Percentiles rank a stretch among this genome's conserved stretches.
Evolutionary conservation across 2,329 filamentous ascomycete genomes (phyloP).

Genomic region (Didymella arachidicola): DNA sequence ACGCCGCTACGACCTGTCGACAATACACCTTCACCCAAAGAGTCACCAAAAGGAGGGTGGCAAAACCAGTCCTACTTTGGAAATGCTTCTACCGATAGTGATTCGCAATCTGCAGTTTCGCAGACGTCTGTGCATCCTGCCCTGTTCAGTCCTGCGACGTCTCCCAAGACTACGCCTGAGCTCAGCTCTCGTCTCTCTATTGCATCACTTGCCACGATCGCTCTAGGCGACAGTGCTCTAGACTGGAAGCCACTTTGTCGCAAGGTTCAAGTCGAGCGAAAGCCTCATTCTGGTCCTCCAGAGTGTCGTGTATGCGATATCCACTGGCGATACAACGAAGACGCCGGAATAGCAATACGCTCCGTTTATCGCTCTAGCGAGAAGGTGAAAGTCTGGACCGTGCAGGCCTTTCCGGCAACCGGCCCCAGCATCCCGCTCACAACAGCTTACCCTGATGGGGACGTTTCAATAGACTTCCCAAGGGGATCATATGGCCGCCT

Average conservation of each 20-base stretch:
- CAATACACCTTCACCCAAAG: constrained; percentile 26
- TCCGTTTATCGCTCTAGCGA: constrained; percentile 33
- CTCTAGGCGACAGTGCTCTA: constrained; percentile 38
- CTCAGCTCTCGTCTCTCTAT: constrained; percentile 26
- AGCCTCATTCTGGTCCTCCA: constrained; percentile 14
- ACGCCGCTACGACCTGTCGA: constrained; percentile 27
- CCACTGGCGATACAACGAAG: constrained; percentile 41
- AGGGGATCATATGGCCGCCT: constrained; percentile 36
- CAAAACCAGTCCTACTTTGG: constrained; percentile 24
- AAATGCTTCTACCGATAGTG: constrained; percentile 26
- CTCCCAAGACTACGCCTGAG: constrained; percentile 33
- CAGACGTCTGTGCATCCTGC: constrained; percentile 19
- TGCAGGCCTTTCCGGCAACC: constrained; percentile 42
- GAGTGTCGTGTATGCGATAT: constrained; percentile 34
- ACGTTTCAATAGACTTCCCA: constrained; percentile 44
- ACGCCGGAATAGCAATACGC: constrained; percentile 37
- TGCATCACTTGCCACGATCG: constrained; percentile 34
- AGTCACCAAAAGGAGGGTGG: constrained; percentile 21
- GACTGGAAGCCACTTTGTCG: constrained; percentile 41
- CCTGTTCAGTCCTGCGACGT: constrained; percentile 21
- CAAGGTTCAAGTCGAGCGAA: constrained; percentile 41
- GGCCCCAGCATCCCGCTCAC: constrained; percentile 44
- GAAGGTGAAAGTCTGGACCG: constrained; percentile 33
- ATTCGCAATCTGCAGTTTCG: constrained; percentile 29
- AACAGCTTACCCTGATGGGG: constrained; percentile 36